A percentile compares a stretch with the other conserved stretches of the same genome.
phyloP scores from a whole-genome alignment of 441 rosid genomes.

The Francoa sonchifolia region DNA sequence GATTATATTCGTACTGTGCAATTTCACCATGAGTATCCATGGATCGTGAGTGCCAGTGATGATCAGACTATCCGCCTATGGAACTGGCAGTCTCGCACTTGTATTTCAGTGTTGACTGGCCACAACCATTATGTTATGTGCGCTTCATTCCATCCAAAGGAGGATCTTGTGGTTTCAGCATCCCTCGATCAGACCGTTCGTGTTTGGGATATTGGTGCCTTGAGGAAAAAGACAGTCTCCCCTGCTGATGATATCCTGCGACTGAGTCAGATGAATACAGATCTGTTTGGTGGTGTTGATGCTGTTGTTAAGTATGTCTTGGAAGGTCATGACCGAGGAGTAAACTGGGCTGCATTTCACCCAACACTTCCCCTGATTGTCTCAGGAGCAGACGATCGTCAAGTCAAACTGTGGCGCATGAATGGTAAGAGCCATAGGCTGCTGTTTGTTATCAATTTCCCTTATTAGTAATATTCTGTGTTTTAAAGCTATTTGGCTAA shows the following conservation, averaged over 20 bases:
- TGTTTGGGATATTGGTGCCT: conserved; percentile 85
- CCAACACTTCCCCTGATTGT: conserved; percentile 80
- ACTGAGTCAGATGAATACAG: conserved; percentile 71
- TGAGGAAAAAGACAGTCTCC: conserved; percentile 72
- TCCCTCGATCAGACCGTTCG: conserved; percentile 90
- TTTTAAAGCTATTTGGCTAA: too few relatives aligned
- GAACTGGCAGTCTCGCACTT: conserved; percentile 88
- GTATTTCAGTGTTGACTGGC: conserved; percentile 74
- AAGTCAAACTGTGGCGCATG: conserved; percentile 85
- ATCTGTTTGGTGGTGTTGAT: conserved; percentile 82
- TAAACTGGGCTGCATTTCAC: conserved; percentile 91
- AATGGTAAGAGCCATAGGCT: conserved; percentile 33
- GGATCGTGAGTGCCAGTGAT: conserved; percentile 95
- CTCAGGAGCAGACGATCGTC: conserved; percentile 89
- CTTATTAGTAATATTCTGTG: too few relatives aligned
- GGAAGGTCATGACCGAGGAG: conserved; percentile 93
- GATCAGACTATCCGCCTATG: conserved; percentile 85
- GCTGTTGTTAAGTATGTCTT: conserved; percentile 83
- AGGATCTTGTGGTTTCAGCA: conserved; percentile 83
- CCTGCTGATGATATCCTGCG: conserved; percentile 86
- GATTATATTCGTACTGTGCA: conserved; percentile 85
- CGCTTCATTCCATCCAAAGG: conserved; percentile 86
- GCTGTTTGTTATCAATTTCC: not conserved
- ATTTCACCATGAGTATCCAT: conserved; percentile 76
- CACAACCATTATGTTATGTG: conserved; percentile 95